phyloP scores from a whole-genome alignment of 106 monocot genomes.

The Allium fistulosum region DNA sequence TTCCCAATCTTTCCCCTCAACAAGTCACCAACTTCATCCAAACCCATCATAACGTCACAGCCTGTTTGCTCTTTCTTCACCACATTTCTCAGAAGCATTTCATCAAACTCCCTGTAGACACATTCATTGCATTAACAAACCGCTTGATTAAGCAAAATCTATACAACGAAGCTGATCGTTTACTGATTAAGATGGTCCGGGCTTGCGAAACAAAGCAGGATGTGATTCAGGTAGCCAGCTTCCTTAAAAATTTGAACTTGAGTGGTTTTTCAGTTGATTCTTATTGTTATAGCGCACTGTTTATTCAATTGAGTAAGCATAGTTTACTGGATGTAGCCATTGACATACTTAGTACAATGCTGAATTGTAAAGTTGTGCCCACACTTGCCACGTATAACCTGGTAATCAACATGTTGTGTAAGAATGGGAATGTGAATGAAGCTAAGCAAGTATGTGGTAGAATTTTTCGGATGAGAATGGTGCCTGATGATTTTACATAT shows the following conservation, averaged over 20 bases:
- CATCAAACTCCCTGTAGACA: conserved; percentile 33
- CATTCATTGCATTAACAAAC: conserved; percentile 24
- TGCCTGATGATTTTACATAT: conserved; percentile 65
- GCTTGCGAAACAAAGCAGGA: conserved; percentile 28
- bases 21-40: conserved; percentile 29
- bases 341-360: conserved; percentile 28
- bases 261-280: conserved; percentile 23
- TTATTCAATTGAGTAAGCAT: conserved; percentile 40
- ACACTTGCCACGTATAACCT: conserved; percentile 41
- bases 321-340: conserved; percentile 31
- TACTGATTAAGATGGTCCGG: conserved; percentile 28
- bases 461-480: conserved; percentile 28
- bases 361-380: conserved; percentile 18
- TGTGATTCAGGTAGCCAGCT: conserved; percentile 19
- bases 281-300: conserved; percentile 38
- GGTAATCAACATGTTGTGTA: conserved; percentile 63
- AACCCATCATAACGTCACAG: conserved; percentile 14
- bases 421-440: conserved; percentile 45
- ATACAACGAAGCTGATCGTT: conserved; percentile 27
- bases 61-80: conserved; percentile 29
- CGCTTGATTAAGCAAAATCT: conserved; percentile 33
- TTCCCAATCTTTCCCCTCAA: conserved; percentile 15
- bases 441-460: conserved; percentile 30
- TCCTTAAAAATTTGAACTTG: conserved; percentile 19
- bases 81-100: conserved; percentile 37